Evolutionary conservation across 768 basidiomycete species (phyloP), one percentile per base, ranked within the genome.

Genomic region (Panaeolus cyanescens): DNA sequence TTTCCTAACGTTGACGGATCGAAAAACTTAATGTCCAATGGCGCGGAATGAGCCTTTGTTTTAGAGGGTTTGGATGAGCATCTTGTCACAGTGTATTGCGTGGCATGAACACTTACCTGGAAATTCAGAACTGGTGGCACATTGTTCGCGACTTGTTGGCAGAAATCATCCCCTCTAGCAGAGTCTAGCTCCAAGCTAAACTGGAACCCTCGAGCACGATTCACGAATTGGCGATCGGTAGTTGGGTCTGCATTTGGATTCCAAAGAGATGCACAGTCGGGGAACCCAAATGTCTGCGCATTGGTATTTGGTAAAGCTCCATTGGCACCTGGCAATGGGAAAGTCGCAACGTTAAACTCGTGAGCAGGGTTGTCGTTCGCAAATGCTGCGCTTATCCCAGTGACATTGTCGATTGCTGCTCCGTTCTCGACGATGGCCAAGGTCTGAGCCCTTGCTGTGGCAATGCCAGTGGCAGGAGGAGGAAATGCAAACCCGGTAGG

Each of bases 351-450:
- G 36, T 79, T 67, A 15, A 79, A 55, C 61, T 80, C 78, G 59
- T 80, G 79, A 0, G 79, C 76, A 0, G 79, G 80, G 59, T 82
- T 80, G 67, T 82, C 79, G 61, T 80, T 82, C 25, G 75, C 77
- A 58, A 80, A 79, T 15, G 70, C 59, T 19, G 71, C 33, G 0
- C 79, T 79, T n/a, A 80, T 62, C 1, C 76, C 75, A 0, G 74
- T 75, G 9, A 75, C 72, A 56, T 76, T 74, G 64, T 79, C 76
- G 53, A 81, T 79, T 17, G 77, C 78, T 3, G 80, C 77, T 8
- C 76, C 79, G 54, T 82, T 82, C 55, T 81, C 80, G 22, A 82
- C 74, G 7, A 77, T 72, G 32, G 73, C 75, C 0, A 81, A 68
- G 3, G 64, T 54, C 20, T 58, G 60, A 7, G 55, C 19, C 30